These are phyloP conservation scores for Diaporthe batatas DNA, from an alignment of 2,329 filamentous ascomycete species.

Conservation along the genomic window DNA sequence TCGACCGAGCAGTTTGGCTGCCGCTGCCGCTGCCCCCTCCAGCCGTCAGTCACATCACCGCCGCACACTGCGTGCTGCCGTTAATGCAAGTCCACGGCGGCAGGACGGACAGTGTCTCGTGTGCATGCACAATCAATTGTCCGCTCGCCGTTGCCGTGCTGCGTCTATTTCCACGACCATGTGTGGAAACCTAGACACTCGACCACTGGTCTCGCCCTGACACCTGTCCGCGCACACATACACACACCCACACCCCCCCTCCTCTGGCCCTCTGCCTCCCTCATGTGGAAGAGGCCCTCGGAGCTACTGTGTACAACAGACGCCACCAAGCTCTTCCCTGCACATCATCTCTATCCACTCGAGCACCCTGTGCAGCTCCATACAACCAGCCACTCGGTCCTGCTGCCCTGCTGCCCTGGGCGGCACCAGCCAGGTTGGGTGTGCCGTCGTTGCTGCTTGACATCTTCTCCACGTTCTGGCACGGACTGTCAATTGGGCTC, in stretches of 20 bases:
- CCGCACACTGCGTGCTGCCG: background rate
- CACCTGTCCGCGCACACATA: background rate
- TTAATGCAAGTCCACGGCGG: background rate
- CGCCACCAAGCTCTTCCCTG: background rate
- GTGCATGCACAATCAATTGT: background rate
- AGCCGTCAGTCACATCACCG: background rate
- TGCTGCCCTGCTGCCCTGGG: background rate
- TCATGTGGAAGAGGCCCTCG: background rate
- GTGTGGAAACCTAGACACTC: conserved; percentile 9
- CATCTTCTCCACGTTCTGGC: conserved; percentile 34
- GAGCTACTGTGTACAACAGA: background rate
- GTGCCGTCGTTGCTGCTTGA: background rate
- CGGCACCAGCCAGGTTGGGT: background rate
- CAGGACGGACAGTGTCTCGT: background rate
- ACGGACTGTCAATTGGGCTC: conserved; percentile 36
- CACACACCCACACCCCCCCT: too few species aligned
- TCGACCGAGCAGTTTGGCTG: background rate
- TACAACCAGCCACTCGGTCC: background rate
- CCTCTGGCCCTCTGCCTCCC: background rate
- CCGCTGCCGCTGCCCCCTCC: background rate
- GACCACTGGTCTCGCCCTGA: conserved; percentile 28
- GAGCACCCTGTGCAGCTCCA: conserved; percentile 5
- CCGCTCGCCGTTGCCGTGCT: conserved; percentile 13
- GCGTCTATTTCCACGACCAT: conserved; percentile 17
- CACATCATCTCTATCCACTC: background rate